Base-by-base conservation (phyloP, 192 early-diverging fungal species). In the Diversispora eburnea region DNA sequence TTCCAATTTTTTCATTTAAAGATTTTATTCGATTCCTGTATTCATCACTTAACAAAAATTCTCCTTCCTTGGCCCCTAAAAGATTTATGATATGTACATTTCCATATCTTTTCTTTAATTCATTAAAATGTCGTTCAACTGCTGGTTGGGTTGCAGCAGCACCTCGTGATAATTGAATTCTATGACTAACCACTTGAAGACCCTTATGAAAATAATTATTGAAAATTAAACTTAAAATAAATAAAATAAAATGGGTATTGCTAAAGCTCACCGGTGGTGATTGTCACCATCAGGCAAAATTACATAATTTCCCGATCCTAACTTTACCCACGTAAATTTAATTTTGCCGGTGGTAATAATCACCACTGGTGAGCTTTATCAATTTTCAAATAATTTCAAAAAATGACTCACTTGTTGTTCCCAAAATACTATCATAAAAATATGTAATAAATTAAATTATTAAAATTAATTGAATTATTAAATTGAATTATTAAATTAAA, bases 71-170 rank as follows among this genome's bases (percentile, higher is more conserved):
- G 58, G 83, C 80, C 12, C 87, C 83, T 12, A 99, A 79, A 56
- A 99, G 81, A 69, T 94, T 95, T 10, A 97, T 77, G 10, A 91
- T 87, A 67, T 90, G 88, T 3, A 98, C 83, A 9, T 86, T 78
- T 15, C 85, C 82, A 76, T 98, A 99, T 19, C 89, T 84, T 12
- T 81, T 77, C 19, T 92, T 71, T 2, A 98, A 79, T 39, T 92
- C 92, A 62, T 90, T 77, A 71, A 90, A 90, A 75, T 93, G 91
- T 3, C 90, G 78, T 47, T 89, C 82, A 0, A 93, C 89, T 13
- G 97, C 95, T 43, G 92, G 93, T 70, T 87, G 81, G 0, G 94
- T 93, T 6, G 95, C 92, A 17, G 91, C 93, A 22, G 87, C 68
- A 0, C 92, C 91, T 15, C 97, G 82, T 12, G 92, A 85, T 5